Percentiles rank a stretch among this genome's conserved stretches.
These are phyloP conservation scores for Lecanosticta acicola DNA, from an alignment of 2,329 filamentous ascomycete genomes.

Conservation along the genomic window DNA sequence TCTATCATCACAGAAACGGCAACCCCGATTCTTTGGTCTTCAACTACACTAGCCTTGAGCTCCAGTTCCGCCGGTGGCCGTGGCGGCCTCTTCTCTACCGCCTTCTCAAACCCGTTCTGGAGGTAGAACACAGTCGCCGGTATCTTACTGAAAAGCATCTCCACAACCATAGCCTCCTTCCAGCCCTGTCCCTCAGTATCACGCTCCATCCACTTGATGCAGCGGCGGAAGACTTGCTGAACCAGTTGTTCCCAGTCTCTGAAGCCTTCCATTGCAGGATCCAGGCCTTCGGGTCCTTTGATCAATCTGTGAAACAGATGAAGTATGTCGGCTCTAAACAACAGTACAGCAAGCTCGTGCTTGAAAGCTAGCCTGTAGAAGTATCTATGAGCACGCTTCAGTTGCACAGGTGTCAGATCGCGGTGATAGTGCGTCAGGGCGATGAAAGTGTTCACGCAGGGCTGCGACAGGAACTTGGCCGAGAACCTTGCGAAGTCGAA, in stretches of 20 bases:
- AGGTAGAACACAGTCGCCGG: conserved; percentile 77
- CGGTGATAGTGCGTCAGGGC: conserved; percentile 72
- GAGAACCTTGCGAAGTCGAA: conserved; percentile 89
- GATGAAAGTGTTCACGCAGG: conserved; percentile 83
- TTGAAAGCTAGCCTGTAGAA: conserved; percentile 95
- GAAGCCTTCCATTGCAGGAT: conserved; percentile 59
- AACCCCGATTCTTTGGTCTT: conserved; percentile 64
- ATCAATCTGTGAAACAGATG: conserved; percentile 85
- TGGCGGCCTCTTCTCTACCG: conserved; percentile 59
- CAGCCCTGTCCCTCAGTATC: conserved; percentile 54
- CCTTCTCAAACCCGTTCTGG: conserved; percentile 83
- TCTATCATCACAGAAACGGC: conserved; percentile 75
- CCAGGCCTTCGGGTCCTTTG: conserved; percentile 74
- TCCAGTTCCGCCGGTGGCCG: conserved; percentile 75
- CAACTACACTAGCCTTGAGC: conserved; percentile 65
- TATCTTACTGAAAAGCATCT: conserved; percentile 93
- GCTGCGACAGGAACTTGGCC: conserved; percentile 73
- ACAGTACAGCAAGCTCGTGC: conserved; percentile 79
- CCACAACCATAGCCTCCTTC: conserved; percentile 71
- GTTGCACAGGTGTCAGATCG: conserved; percentile 70
- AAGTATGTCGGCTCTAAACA: conserved; percentile 88
- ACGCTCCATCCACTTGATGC: conserved; percentile 65
- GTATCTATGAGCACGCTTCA: conserved; percentile 89
- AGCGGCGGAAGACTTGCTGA: conserved; percentile 74
- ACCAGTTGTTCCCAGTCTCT: conserved; percentile 89